Percentiles rank a stretch among this genome's conserved stretches.
Conservation (phyloP, 352 stramenopile species). For the Globisporangium middletonii region DNA sequence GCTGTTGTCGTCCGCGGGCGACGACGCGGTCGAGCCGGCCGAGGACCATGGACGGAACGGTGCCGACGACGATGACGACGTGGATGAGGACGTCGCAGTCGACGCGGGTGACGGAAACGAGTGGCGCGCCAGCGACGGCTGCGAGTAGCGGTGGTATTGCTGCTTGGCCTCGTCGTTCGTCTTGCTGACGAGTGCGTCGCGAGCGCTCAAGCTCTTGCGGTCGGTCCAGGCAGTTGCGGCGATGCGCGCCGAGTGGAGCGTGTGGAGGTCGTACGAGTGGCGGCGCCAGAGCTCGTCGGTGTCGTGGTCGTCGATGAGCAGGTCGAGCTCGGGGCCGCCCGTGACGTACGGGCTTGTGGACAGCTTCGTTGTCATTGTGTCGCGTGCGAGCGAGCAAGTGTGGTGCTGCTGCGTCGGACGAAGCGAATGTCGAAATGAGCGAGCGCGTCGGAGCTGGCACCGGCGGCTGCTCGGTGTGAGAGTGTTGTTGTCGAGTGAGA, state of each 20-base stretch:
- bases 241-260: background rate
- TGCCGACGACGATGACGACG: background rate
- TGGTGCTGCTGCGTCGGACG: background rate
- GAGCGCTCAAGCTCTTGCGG: slow-evolving; percentile 1
- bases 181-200: background rate
- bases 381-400: no score
- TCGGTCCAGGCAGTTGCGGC: slow-evolving; percentile 1
- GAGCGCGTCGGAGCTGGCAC: no score
- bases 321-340: background rate
- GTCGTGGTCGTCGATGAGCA: background rate
- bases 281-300: slow-evolving; percentile 1
- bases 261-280: slow-evolving; percentile 3
- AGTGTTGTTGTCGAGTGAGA: background rate
- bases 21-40: slow-evolving; percentile 3
- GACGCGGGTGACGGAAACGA: slow-evolving; percentile 6
- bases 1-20: slow-evolving; percentile 6
- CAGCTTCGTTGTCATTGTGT: no score
- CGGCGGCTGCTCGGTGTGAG: background rate
- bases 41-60: slow-evolving; percentile 10
- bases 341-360: slow-evolving; percentile 3
- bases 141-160: background rate
- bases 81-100: background rate
- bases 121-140: background rate
- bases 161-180: background rate
- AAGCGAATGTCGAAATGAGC: background rate